Evolutionary conservation across 345 rosid genomes (phyloP), one percentile per base, ranked within the genome.

Genomic region (Eucalyptus urophylla): DNA sequence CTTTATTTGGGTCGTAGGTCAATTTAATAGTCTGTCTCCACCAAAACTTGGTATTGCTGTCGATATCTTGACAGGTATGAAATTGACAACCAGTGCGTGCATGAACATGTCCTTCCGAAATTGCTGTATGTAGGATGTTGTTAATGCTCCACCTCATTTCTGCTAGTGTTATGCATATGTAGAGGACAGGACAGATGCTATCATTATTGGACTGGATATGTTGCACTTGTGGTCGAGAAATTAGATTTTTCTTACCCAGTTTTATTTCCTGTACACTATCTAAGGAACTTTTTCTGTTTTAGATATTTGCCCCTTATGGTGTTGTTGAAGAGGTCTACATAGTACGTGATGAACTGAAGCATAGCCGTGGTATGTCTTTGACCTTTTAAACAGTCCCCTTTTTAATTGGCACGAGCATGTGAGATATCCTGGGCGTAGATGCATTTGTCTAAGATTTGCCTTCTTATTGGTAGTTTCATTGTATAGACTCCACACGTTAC

Each of bases 301-400:
- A 97, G 99, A 93, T 96, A 81, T 97, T 97, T 94, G 91, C 96
- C 88, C 94, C 92, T 65, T 97, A 89, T 88, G 99, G 99, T 85
- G 31, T 90, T 50, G 86, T 97, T 69, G 96, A 96, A 93, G 99
- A 97, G 87, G 88, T 96, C 87, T 97, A 89, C 92, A 93, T 97
- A 89, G 93, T 93, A 87, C 92, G 95, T 15, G 99, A 96, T 58
- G 96, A 93, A 89, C 89, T 92, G 94, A 94, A 92, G 94, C 94
- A 94, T 90, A 92, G 93, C 88, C 97, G 97, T 56, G 98, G 98
- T 95, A 90, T 83, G 95, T 91, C 88, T 67, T 33, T 88, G 90
- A 50, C 65, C 90, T 86, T 86, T 90, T 6, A 40, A 21, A 76
- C 40, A n/a, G 47, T 40, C 15, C 15, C 47, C 47, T 76, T 76